phyloP scores from a whole-genome alignment of 352 stramenopile species.

The Phytophthora chlamydospora region DNA sequence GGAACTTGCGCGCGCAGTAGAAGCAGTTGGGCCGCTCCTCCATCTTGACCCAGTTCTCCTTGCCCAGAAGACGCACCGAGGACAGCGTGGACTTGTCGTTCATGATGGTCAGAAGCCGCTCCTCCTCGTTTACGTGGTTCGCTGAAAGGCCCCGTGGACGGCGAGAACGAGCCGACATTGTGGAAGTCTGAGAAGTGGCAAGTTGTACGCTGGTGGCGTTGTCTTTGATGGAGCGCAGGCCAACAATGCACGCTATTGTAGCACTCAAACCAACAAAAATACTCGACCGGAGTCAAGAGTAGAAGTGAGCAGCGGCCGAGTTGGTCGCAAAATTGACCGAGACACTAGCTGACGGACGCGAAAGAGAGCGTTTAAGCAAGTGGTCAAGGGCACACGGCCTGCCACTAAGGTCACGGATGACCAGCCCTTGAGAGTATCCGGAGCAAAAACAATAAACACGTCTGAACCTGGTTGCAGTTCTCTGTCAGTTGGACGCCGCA shows the following conservation, averaged over 20 bases:
- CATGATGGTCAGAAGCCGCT: conserved; percentile 64
- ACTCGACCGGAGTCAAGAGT: conserved; percentile 31
- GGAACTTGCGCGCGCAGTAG: conserved; percentile 82
- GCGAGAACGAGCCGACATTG: conserved; percentile 30
- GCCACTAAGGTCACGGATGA: conserved; percentile 17
- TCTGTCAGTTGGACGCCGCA: conserved; percentile 28
- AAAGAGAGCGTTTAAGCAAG: conserved; percentile 38
- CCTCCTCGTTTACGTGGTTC: conserved; percentile 53
- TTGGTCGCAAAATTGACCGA: not conserved
- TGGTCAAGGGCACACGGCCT: conserved; percentile 12
- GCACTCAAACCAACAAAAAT: conserved; percentile 26
- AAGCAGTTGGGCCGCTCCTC: conserved; percentile 74
- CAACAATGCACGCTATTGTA: not conserved
- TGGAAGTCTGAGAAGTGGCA: not conserved
- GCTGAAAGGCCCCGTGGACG: conserved; percentile 60
- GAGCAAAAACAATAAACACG: conserved; percentile 8
- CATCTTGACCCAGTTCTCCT: conserved; percentile 80
- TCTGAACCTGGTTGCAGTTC: conserved; percentile 16
- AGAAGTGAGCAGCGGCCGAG: conserved; percentile 23
- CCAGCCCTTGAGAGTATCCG: conserved; percentile 25
- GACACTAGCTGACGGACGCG: conserved; percentile 20
- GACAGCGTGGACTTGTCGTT: conserved; percentile 61
- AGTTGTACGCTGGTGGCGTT: conserved; percentile 2
- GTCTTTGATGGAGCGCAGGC: too few species aligned
- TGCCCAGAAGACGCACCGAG: conserved; percentile 51